A percentile compares a stretch with the other conserved stretches of the same genome.
Evolutionary conservation across 83 land plant species (phyloP).

Genomic region (Diphasiastrum complanatum): DNA sequence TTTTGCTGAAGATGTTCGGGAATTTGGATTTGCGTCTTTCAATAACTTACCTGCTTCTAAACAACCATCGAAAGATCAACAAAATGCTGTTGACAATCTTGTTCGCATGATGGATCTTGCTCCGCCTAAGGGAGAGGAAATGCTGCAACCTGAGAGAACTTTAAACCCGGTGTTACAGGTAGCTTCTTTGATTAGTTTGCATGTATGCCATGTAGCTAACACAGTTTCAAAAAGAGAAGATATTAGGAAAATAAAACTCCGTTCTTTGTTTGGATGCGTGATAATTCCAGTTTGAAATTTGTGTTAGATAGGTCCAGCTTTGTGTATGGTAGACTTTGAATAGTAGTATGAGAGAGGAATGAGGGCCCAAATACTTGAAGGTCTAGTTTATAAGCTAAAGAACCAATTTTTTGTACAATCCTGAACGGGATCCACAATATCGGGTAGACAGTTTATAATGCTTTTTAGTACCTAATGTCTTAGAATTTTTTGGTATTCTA

Average conservation of each 20-base stretch:
- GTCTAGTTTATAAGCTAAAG: too few species aligned
- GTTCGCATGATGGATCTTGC: constrained; percentile 78
- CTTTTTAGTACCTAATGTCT: too few species aligned
- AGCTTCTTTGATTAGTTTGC: neutral
- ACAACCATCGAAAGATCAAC: constrained; percentile 66
- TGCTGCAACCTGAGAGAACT: constrained; percentile 66
- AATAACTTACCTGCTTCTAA: constrained; percentile 41
- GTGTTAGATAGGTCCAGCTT: too few species aligned
- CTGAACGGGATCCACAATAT: too few species aligned
- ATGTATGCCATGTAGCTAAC: neutral
- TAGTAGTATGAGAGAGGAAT: too few species aligned
- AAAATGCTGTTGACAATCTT: constrained; percentile 76
- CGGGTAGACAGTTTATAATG: too few species aligned
- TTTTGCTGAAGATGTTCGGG: constrained; percentile 87
- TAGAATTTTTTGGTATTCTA: too few species aligned
- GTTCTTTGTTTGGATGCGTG: too few species aligned
- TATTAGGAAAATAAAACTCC: neutral
- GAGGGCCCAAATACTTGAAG: too few species aligned
- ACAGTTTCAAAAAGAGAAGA: neutral
- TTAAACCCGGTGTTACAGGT: constrained; percentile 93
- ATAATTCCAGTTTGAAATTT: too few species aligned
- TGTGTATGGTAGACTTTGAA: too few species aligned
- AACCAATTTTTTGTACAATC: too few species aligned
- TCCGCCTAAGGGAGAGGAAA: constrained; percentile 54
- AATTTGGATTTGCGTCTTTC: constrained; percentile 83